A percentile compares a stretch with the other conserved stretches of the same genome.
Evolutionary conservation across 2,329 filamentous ascomycete species (phyloP).

Genomic region (Alternaria viburni): DNA sequence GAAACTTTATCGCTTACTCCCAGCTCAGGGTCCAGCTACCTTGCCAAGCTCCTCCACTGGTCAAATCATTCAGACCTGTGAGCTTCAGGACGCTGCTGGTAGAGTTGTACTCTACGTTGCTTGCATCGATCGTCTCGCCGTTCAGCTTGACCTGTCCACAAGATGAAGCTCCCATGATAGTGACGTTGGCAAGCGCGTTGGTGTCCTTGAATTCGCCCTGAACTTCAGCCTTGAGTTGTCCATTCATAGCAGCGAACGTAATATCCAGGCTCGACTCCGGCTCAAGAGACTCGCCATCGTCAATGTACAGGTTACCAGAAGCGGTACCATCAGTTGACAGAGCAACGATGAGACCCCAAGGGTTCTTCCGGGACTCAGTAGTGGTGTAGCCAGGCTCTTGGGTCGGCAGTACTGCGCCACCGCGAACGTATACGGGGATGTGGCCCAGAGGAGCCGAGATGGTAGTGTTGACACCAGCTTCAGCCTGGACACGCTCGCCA

Average conservation of each 20-base stretch:
- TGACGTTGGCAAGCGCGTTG: slow-evolving; percentile 67
- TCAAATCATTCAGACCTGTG: slow-evolving; percentile 57
- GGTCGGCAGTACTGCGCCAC: slow-evolving; percentile 70
- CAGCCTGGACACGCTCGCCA: slow-evolving; percentile 60
- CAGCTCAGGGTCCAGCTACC: slow-evolving; percentile 64
- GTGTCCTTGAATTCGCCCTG: slow-evolving; percentile 62
- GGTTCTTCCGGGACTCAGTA: slow-evolving; percentile 64
- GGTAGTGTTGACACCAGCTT: slow-evolving; percentile 63
- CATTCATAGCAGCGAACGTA: slow-evolving; percentile 53
- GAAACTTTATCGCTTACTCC: slow-evolving; percentile 45
- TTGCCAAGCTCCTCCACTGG: slow-evolving; percentile 63
- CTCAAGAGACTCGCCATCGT: slow-evolving; percentile 73
- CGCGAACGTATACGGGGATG: slow-evolving; percentile 74
- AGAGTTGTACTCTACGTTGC: slow-evolving; percentile 58
- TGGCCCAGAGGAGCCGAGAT: slow-evolving; percentile 68
- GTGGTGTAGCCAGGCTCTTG: slow-evolving; percentile 75
- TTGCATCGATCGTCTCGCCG: slow-evolving; percentile 51
- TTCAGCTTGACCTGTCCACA: slow-evolving; percentile 56
- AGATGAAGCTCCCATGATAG: slow-evolving; percentile 63
- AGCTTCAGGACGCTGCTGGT: slow-evolving; percentile 59
- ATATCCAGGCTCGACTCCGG: slow-evolving; percentile 64
- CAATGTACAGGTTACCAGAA: slow-evolving; percentile 69
- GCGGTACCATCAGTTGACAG: slow-evolving; percentile 63
- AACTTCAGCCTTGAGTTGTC: slow-evolving; percentile 56
- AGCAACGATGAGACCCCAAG: slow-evolving; percentile 72